Conservation (phyloP, 176 grass and related monocot genomes). For the Oryza punctata region DNA sequence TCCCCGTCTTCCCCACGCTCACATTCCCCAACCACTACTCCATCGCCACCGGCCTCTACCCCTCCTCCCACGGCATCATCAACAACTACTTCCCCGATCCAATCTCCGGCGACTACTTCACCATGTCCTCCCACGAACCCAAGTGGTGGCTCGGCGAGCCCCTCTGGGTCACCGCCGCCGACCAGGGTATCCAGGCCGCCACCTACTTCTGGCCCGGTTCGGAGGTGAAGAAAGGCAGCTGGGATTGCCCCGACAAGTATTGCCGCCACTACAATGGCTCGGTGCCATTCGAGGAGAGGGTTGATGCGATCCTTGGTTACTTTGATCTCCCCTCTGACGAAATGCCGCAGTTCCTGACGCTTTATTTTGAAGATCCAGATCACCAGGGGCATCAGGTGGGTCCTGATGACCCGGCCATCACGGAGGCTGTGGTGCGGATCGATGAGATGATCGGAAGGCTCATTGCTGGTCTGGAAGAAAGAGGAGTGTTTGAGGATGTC, state of each 20-base stretch:
- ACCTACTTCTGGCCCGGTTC: conserved; percentile 92
- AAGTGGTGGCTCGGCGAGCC: conserved; percentile 85
- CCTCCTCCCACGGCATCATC: conserved; percentile 84
- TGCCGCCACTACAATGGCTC: conserved; percentile 68
- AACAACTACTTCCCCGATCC: conserved; percentile 92
- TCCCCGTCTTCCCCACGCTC: conserved; percentile 87
- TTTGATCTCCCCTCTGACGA: conserved; percentile 72
- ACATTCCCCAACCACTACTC: conserved; percentile 99
- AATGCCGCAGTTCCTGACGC: conserved; percentile 74
- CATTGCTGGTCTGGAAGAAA: conserved; percentile 74
- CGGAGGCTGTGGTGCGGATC: conserved; percentile 56
- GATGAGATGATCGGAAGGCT: conserved; percentile 75
- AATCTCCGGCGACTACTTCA: conserved; percentile 56
- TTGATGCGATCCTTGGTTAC: conserved; percentile 68
- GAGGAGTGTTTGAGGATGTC: conserved; percentile 84
- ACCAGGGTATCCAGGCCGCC: conserved; percentile 65
- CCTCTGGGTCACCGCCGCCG: conserved; percentile 70
- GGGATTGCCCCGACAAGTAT: conserved; percentile 71
- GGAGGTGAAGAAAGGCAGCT: conserved; percentile 73
- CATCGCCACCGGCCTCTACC: conserved; percentile 93
- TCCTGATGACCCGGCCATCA: conserved; percentile 77
- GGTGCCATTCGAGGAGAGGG: conserved; percentile 80
- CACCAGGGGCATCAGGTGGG: conserved; percentile 90
- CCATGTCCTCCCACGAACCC: conserved; percentile 66
- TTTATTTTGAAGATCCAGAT: conserved; percentile 97